These are phyloP conservation scores for Termitomyces sp. DNA, from an alignment of 1,284 basidiomycete species.

Conservation along the genomic window DNA sequence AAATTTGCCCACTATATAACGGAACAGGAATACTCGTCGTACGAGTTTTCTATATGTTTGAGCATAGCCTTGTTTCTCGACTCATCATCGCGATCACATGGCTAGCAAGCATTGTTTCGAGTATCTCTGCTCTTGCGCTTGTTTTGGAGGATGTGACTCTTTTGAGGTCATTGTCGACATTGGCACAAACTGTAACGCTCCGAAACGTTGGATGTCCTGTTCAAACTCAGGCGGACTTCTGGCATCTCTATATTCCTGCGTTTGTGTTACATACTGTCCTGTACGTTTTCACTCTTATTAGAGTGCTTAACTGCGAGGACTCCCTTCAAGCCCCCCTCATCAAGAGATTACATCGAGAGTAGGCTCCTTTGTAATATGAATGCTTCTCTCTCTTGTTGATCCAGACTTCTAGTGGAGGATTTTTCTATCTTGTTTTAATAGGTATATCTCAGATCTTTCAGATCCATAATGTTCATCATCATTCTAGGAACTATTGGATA, in stretches of 20 bases:
- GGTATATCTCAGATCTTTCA: not conserved
- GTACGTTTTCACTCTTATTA: conserved; percentile 13
- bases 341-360: conserved; percentile 13
- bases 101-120: not conserved
- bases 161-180: conserved; percentile 3
- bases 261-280: conserved; percentile 11
- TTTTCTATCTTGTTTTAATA: conserved; percentile 13
- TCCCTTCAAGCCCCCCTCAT: conserved; percentile 12
- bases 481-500: conserved; percentile 8
- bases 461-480: not conserved
- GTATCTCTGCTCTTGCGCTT: conserved; percentile 5
- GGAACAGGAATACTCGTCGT: conserved; percentile 11
- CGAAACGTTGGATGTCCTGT: conserved; percentile 16
- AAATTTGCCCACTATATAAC: not conserved
- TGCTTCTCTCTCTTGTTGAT: not conserved
- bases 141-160: not conserved
- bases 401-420: conserved; percentile 4
- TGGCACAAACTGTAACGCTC: conserved; percentile 1
- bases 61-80: conserved; percentile 5
- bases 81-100: conserved; percentile 5
- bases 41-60: conserved; percentile 15
- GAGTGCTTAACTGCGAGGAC: conserved; percentile 6
- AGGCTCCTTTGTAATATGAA: not conserved
- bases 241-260: conserved; percentile 13
- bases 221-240: conserved; percentile 8